Evolutionary conservation across 2,329 filamentous ascomycete species (phyloP).

Genomic region (Ilyonectria mors-panacis): DNA sequence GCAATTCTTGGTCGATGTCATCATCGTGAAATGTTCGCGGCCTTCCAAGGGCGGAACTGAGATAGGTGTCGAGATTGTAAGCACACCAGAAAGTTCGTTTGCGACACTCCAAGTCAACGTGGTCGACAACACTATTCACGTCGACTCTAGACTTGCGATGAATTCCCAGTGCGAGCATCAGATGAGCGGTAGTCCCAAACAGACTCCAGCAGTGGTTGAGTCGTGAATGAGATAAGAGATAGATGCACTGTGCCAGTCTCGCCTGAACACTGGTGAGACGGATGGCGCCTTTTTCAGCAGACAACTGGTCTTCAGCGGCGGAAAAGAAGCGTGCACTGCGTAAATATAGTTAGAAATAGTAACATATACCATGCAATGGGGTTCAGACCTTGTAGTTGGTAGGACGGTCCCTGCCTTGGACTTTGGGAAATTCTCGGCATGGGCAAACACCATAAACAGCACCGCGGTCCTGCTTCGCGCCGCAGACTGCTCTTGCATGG

Average conservation of each 20-base stretch:
- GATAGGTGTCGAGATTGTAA: conserved; percentile 75
- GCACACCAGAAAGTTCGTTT: conserved; percentile 73
- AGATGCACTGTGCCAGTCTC: conserved; percentile 56
- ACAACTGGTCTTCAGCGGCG: conserved; percentile 54
- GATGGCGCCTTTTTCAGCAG: conserved; percentile 54
- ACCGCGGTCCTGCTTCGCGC: conserved; percentile 55
- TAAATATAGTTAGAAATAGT: conserved; percentile 1
- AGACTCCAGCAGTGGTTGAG: conserved; percentile 63
- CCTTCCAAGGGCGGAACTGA: conserved; percentile 73
- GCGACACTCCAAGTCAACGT: conserved; percentile 57
- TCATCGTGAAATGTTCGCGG: conserved; percentile 75
- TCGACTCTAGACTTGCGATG: conserved; percentile 50
- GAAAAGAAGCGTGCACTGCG: conserved; percentile 51
- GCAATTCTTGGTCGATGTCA: conserved; percentile 75
- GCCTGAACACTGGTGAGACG: conserved; percentile 57
- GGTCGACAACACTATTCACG: conserved; percentile 39
- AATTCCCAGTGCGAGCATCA: conserved; percentile 57
- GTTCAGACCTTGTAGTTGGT: conserved; percentile 16
- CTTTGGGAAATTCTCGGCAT: conserved; percentile 60
- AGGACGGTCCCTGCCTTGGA: conserved; percentile 34
- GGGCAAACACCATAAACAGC: conserved; percentile 66
- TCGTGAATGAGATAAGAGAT: conserved; percentile 57
- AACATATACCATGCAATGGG: no score
- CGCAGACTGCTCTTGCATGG: conserved; percentile 37
- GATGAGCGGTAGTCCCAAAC: conserved; percentile 58